These are phyloP conservation scores for Psophocarpus tetragonolobus DNA, from an alignment of 306 rosid genomes.

Conservation along the genomic window DNA sequence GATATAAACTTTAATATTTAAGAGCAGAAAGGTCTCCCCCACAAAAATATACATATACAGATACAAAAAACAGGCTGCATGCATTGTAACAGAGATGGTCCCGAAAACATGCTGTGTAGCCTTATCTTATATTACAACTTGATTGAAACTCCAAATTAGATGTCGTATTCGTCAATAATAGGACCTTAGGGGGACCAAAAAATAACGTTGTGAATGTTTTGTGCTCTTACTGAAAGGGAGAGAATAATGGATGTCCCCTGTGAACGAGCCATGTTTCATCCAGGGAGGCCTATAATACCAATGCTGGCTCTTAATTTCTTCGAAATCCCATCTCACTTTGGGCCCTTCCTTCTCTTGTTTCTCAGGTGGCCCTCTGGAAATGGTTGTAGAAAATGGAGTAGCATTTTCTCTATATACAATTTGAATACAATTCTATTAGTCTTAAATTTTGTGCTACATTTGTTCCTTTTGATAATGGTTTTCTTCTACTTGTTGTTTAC, in stretches of 20 bases:
- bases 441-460: not conserved
- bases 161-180: slow-evolving; percentile 41
- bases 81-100: slow-evolving; percentile 43
- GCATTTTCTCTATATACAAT: not conserved
- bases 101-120: slow-evolving; percentile 30
- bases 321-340: slow-evolving; percentile 15
- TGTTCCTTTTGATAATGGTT: not conserved
- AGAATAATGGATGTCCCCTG: slow-evolving; percentile 51
- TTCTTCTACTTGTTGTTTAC: not conserved
- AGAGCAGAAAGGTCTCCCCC: slow-evolving; percentile 32
- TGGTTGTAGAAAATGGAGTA: not conserved
- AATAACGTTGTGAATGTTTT: slow-evolving; percentile 32
- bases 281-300: slow-evolving; percentile 51
- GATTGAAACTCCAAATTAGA: slow-evolving; percentile 35
- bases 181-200: slow-evolving; percentile 37
- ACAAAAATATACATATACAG: not conserved
- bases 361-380: slow-evolving; percentile 25
- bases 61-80: slow-evolving; percentile 9
- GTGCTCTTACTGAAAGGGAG: slow-evolving; percentile 32
- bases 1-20: not conserved
- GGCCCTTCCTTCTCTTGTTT: slow-evolving; percentile 30
- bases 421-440: not conserved
- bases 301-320: slow-evolving; percentile 26
- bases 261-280: slow-evolving; percentile 58
- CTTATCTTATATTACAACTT: slow-evolving; percentile 34